Evolutionary conservation across 2,329 filamentous ascomycete species (phyloP), one percentile per base, ranked within the genome.

Genomic region (Rutstroemia sp.): DNA sequence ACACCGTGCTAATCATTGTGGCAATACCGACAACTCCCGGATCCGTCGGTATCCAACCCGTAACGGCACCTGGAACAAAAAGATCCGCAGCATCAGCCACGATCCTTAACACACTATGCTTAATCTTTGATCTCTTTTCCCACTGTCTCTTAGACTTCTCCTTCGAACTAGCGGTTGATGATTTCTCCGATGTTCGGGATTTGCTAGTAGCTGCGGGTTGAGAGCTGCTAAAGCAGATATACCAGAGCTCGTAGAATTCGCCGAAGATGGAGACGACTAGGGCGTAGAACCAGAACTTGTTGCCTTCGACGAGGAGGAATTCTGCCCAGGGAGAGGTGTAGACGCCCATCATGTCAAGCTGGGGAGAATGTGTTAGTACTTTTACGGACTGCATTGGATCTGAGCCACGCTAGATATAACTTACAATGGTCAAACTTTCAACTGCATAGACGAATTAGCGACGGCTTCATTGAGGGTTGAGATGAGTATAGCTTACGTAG

Each of bases 231-330:
- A 7, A 14, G 16, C n/a, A 4, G 12, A 44, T 5, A 19, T 23
- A 34, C 9, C 46, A 47, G 9, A 63, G 46, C 17, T 61, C 57
- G 40, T 61, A 49, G n/a, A 58, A 56, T 4, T 72, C 68, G 10
- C 73, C 12, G 81, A 66, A 58, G 9, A 65, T 73, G 70, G 58
- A 80, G 61, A 34, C 75, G 30, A 2, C 73, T 71, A 23, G 73
- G 64, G 2, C 78, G 40, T 83, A 80, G 60, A 89, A 79, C 87
- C 87, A 91, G 69, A 87, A 84, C 52, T 82, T 78, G 70, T 87
- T 82, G 0, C 80, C 81, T 70, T 89, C 83, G 21, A 78, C 59
- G 47, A 81, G 74, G 4, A 87, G 64, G 25, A 60, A 63, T n/a
- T 64, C 63, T 16, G 77, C 76, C 68, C 73, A 77, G 0, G 67